Base-by-base conservation (phyloP, 2,329 filamentous ascomycete species). In the Colletotrichum destructivum region DNA sequence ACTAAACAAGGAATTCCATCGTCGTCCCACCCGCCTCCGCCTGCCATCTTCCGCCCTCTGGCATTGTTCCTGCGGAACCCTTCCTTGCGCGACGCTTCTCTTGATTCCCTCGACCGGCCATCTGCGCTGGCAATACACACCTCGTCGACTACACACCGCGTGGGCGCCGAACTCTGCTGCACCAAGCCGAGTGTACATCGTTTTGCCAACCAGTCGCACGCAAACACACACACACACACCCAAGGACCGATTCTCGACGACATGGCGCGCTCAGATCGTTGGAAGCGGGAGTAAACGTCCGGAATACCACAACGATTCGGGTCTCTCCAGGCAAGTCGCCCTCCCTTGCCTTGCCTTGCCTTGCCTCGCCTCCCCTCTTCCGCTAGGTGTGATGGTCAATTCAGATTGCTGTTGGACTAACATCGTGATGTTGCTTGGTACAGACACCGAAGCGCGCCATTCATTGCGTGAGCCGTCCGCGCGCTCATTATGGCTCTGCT, bases 401-500 rank as follows among this genome's bases (percentile, higher is more conserved):
- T 38, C n/a, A 21, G 60, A 60, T 31, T 44, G 23, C 31, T 44
- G 44, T 57, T 59, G 66, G 56, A 56, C 67, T 72, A 57, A 71
- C 51, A 31, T 66, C 16, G n/a, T 60, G 11, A 16, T 40, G 44
- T 21, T 56, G 16, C 21, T 46, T 71, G 42, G 47, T 66, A 55
- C 49, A 72, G 70, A 62, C 59, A 72, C 55, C 49, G 61, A 72
- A 71, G 60, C 66, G 61, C 46, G 57, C 55, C 60, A 60, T 52
- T 44, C 55, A 52, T 66, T 26, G 61, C 44, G 56, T 40, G 46
- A 64, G 64, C 52, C 62, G 62, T 69, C 16, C 60, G 60, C 55
- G 18, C 76, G 40, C 72, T 76, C 79, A 80, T 76, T 76, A 92
- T 92, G 90, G 90, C 90, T 79, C 87, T 92, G 76, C 84, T 92